phyloP scores from a whole-genome alignment of 2,329 filamentous ascomycete genomes.

The Sclerotinia glacialis region DNA sequence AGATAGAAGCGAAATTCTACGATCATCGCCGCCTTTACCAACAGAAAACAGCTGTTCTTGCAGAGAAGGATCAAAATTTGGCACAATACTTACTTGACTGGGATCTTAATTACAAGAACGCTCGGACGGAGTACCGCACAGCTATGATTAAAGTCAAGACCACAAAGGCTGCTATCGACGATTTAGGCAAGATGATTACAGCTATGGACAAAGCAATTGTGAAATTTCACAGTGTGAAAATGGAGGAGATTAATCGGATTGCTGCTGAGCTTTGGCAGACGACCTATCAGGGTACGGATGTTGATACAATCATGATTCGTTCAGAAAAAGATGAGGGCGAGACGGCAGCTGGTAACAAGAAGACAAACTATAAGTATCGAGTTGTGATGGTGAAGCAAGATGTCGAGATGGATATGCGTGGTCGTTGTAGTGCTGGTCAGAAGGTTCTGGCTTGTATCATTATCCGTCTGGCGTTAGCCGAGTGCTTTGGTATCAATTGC shows the following conservation, averaged over 20 bases:
- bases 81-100: conserved; percentile 71
- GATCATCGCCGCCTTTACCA: conserved; percentile 73
- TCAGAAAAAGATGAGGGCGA: conserved; percentile 79
- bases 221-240: conserved; percentile 93
- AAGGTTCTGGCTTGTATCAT: conserved; percentile 97
- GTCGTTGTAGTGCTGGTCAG: conserved; percentile 92
- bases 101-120: conserved; percentile 82
- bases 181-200: conserved; percentile 75
- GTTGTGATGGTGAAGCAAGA: conserved; percentile 98
- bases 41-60: conserved; percentile 45
- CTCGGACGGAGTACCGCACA: conserved; percentile 76
- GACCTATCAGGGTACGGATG: conserved; percentile 95
- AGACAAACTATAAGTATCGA: conserved; percentile 92
- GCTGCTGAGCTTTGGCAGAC: conserved; percentile 95
- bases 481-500: conserved; percentile 95
- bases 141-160: conserved; percentile 86
- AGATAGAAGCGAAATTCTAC: conserved; percentile 66
- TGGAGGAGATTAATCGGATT: conserved; percentile 96
- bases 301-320: conserved; percentile 92
- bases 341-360: conserved; percentile 45
- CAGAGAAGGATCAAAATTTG: conserved; percentile 72
- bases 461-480: conserved; percentile 90
- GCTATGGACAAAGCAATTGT: conserved; percentile 96
- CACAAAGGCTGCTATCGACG: conserved; percentile 88
- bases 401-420: conserved; percentile 99